A percentile compares a stretch with the other conserved stretches of the same genome.
phyloP scores from a whole-genome alignment of 495 filamentous ascomycete genomes.

The Xylaria scruposa region DNA sequence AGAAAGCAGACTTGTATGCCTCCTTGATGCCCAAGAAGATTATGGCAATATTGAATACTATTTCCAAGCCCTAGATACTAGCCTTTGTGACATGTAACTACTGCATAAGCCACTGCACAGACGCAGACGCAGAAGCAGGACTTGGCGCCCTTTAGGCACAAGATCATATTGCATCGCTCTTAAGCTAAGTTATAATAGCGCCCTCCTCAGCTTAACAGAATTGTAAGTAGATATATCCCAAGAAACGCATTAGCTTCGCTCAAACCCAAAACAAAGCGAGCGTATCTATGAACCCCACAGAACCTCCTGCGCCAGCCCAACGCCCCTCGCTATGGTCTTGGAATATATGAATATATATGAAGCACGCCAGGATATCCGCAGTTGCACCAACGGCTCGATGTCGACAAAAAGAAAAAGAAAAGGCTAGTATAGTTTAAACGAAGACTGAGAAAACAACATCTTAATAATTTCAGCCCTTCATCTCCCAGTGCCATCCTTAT shows the following conservation, averaged over 20 bases:
- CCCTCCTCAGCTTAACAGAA: not conserved
- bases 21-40: no score
- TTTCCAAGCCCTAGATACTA: no score
- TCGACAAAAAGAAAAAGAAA: not conserved
- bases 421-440: not conserved
- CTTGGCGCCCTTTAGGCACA: not conserved
- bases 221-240: not conserved
- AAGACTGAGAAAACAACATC: not conserved
- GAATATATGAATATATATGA: not conserved
- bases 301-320: conserved; percentile 15
- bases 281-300: not conserved
- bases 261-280: conserved; percentile 12
- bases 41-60: no score
- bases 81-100: no score
- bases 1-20: no score
- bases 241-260: conserved; percentile 11
- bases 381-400: not conserved
- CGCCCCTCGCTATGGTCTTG: conserved; percentile 24
- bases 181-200: not conserved
- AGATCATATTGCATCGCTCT: not conserved
- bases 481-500: conserved; percentile 26
- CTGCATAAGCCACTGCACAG: not conserved
- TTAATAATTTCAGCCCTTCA: not conserved
- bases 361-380: conserved; percentile 10
- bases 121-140: not conserved